Evolutionary conservation across 805 yeast genomes (phyloP).

Genomic region (Yarrowia divulgata): DNA sequence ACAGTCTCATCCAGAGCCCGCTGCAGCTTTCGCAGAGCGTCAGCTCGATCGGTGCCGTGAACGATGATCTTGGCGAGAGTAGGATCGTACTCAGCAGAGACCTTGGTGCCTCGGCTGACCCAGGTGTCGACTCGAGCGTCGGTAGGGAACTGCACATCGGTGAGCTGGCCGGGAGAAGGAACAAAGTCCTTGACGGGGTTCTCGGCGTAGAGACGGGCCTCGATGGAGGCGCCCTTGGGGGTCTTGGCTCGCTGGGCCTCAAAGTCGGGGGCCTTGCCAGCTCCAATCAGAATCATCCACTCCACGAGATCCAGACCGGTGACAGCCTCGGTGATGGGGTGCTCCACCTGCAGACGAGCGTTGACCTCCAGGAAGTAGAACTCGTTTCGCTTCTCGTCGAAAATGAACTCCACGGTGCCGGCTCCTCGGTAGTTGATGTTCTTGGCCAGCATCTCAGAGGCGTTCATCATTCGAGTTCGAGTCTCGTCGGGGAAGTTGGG

Average conservation of each 20-base stretch:
- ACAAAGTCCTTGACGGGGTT: slow-evolving; percentile 93
- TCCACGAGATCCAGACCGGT: slow-evolving; percentile 95
- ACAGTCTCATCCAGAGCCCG: slow-evolving; percentile 85
- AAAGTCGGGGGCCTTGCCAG: slow-evolving; percentile 85
- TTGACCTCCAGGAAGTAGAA: slow-evolving; percentile 96
- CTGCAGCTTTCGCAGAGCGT: slow-evolving; percentile 78
- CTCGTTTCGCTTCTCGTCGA: slow-evolving; percentile 83
- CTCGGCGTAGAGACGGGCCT: slow-evolving; percentile 95
- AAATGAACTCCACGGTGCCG: slow-evolving; percentile 96
- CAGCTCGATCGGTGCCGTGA: slow-evolving; percentile 86
- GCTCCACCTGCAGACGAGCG: slow-evolving; percentile 97
- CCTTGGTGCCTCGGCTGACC: slow-evolving; percentile 85
- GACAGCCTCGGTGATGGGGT: slow-evolving; percentile 94
- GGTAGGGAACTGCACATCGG: slow-evolving; percentile 81
- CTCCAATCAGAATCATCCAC: slow-evolving; percentile 94
- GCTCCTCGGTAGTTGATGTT: slow-evolving; percentile 92
- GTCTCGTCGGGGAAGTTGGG: slow-evolving; percentile 88
- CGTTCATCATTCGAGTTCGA: slow-evolving; percentile 73
- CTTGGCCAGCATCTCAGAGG: slow-evolving; percentile 84
- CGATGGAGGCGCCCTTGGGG: slow-evolving; percentile 91
- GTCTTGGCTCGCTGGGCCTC: slow-evolving; percentile 56
- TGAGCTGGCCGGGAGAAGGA: slow-evolving; percentile 95
- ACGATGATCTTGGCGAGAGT: slow-evolving; percentile 96
- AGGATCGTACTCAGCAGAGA: slow-evolving; percentile 95
- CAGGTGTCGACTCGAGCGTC: slow-evolving; percentile 96